phyloP scores from a whole-genome alignment of 1,284 basidiomycete genomes.

The Chalciporus sp. region DNA sequence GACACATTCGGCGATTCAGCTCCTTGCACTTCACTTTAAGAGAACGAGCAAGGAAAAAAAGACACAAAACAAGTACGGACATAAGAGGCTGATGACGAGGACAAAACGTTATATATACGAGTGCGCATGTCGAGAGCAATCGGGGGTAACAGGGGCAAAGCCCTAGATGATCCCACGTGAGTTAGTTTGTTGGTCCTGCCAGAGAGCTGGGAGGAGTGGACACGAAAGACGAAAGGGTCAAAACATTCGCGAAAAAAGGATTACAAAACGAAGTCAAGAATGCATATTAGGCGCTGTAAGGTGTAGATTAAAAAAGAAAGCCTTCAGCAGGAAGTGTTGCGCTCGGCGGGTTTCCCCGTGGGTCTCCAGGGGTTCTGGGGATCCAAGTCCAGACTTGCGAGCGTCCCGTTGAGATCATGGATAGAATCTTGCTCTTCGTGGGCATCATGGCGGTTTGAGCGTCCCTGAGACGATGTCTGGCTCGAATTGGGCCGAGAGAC shows the following conservation, averaged over 20 bases:
- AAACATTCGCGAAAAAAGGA: conserved; percentile 20
- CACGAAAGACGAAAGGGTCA: conserved; percentile 18
- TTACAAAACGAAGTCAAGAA: conserved; percentile 26
- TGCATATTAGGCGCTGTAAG: conserved; percentile 17
- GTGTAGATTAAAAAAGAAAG: conserved; percentile 11
- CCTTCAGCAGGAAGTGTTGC: conserved; percentile 24
- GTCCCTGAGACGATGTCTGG: conserved; percentile 35
- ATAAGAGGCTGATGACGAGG: conserved; percentile 31
- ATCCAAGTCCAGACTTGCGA: conserved; percentile 71
- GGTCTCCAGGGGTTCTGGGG: conserved; percentile 32
- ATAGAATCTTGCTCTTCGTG: conserved; percentile 53
- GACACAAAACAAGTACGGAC: conserved; percentile 37
- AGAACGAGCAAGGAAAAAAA: conserved; percentile 5
- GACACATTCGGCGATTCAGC: conserved; percentile 17
- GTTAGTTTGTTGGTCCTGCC: conserved; percentile 33
- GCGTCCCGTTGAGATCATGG: conserved; percentile 73
- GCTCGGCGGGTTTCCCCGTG: conserved; percentile 21
- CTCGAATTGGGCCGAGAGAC: conserved; percentile 55
- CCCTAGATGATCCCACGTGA: conserved; percentile 37
- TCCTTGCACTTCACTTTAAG: conserved; percentile 9
- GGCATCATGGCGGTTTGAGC: conserved; percentile 21
- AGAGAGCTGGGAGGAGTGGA: conserved; percentile 17
- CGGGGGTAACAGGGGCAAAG: conserved; percentile 38
- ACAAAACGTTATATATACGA: conserved; percentile 38
- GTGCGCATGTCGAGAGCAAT: conserved; percentile 41